Conservation (phyloP, 257 asterid genomes). For the Vinca minor region DNA sequence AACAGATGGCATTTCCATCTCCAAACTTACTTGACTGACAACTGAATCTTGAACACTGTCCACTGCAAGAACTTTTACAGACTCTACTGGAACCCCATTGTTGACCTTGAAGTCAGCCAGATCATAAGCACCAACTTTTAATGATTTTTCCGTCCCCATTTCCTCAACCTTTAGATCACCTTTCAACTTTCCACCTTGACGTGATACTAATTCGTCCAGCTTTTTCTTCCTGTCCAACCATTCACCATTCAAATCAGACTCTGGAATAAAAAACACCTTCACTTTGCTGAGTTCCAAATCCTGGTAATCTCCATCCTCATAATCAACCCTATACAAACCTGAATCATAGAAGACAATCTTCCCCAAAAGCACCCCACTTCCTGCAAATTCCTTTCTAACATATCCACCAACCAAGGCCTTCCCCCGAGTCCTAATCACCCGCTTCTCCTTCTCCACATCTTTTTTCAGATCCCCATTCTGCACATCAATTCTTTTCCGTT, state of each 20-base stretch:
- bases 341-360: slow-evolving; percentile 42
- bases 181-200: slow-evolving; percentile 26
- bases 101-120: slow-evolving; percentile 1
- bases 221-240: slow-evolving; percentile 49
- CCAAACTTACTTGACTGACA: slow-evolving; percentile 23
- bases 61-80: slow-evolving; percentile 25
- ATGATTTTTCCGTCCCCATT: neutral
- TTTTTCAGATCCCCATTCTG: slow-evolving; percentile 28
- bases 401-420: slow-evolving; percentile 52
- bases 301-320: slow-evolving; percentile 76
- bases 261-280: slow-evolving; percentile 42
- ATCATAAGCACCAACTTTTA: neutral
- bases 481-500: slow-evolving; percentile 49
- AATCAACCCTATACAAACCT: slow-evolving; percentile 58
- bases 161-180: slow-evolving; percentile 14
- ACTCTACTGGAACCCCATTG: slow-evolving; percentile 1
- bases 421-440: slow-evolving; percentile 32
- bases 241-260: slow-evolving; percentile 40
- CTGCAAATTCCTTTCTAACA: slow-evolving; percentile 58
- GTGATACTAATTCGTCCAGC: slow-evolving; percentile 34
- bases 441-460: slow-evolving; percentile 41
- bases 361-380: slow-evolving; percentile 54
- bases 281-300: slow-evolving; percentile 52
- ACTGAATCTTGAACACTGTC: slow-evolving; percentile 26
- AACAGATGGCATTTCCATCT: slow-evolving; percentile 30